These are phyloP conservation scores for Ilyonectria sp. DNA, from an alignment of 2,329 filamentous ascomycete genomes.

Conservation along the genomic window DNA sequence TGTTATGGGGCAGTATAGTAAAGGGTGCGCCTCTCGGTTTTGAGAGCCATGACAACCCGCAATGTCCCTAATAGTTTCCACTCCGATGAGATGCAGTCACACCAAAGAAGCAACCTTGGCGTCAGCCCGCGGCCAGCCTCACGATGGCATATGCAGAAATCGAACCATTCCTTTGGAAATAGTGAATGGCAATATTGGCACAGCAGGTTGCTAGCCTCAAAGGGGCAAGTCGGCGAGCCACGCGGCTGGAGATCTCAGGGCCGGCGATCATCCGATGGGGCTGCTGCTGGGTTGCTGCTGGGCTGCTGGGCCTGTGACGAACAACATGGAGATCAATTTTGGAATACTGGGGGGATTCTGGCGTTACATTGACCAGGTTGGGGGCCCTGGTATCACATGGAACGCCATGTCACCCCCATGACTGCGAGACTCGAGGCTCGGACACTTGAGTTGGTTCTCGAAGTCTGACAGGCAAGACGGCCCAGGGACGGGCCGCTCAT, in stretches of 20 bases:
- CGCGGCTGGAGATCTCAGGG: conserved; percentile 44
- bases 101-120: conserved; percentile 32
- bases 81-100: conserved; percentile 18
- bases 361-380: conserved; percentile 34
- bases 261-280: conserved; percentile 41
- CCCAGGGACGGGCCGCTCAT: conserved; percentile 48
- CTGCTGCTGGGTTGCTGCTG: conserved; percentile 18
- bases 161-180: conserved; percentile 41
- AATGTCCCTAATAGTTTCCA: background rate
- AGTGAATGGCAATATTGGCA: conserved; percentile 35
- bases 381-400: conserved; percentile 11
- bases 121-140: conserved; percentile 40
- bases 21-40: conserved; percentile 17
- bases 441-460: background rate
- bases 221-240: conserved; percentile 42
- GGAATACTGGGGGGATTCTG: conserved; percentile 22
- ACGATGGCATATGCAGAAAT: conserved; percentile 46
- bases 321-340: conserved; percentile 22
- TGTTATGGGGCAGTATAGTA: conserved; percentile 6
- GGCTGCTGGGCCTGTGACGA: conserved; percentile 23
- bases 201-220: conserved; percentile 41
- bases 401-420: conserved; percentile 5
- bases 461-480: conserved; percentile 36
- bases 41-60: conserved; percentile 11
- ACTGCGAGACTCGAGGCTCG: background rate